Evolutionary conservation across 805 yeast species (phyloP).

Genomic region (Pichia pseudocactophila): DNA sequence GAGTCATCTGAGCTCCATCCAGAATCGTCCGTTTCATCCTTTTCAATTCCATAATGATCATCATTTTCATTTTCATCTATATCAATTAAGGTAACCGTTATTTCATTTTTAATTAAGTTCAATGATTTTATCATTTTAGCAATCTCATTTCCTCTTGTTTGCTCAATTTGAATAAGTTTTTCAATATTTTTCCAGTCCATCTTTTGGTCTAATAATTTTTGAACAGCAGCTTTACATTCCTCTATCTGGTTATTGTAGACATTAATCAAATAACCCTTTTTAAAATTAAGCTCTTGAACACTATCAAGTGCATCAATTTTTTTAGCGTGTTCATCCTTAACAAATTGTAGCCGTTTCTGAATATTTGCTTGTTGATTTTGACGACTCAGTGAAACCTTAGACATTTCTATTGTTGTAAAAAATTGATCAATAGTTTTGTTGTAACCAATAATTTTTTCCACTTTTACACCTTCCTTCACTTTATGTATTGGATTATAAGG

Average conservation of each 20-base stretch:
- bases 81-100: slow-evolving; percentile 47
- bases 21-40: slow-evolving; percentile 16
- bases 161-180: slow-evolving; percentile 60
- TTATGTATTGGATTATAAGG: slow-evolving; percentile 39
- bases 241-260: slow-evolving; percentile 63
- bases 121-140: slow-evolving; percentile 64
- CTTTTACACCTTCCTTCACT: slow-evolving; percentile 24
- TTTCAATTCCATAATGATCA: slow-evolving; percentile 28
- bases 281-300: slow-evolving; percentile 54
- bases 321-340: slow-evolving; percentile 60
- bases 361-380: slow-evolving; percentile 76
- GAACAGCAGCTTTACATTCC: slow-evolving; percentile 60
- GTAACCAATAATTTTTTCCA: slow-evolving; percentile 49
- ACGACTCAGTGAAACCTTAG: slow-evolving; percentile 62
- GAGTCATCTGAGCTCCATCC: slow-evolving; percentile 20
- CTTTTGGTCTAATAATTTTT: slow-evolving; percentile 61
- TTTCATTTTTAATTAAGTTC: slow-evolving; percentile 58
- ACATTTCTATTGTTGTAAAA: slow-evolving; percentile 78
- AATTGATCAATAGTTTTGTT: slow-evolving; percentile 76
- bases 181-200: slow-evolving; percentile 94
- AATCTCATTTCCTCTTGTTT: slow-evolving; percentile 50
- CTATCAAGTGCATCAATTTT: slow-evolving; percentile 58
- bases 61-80: slow-evolving; percentile 32
- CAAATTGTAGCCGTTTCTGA: slow-evolving; percentile 61
- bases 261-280: slow-evolving; percentile 68